These are phyloP conservation scores for Suillus subaureus DNA, from an alignment of 768 basidiomycete genomes.

Conservation along the genomic window DNA sequence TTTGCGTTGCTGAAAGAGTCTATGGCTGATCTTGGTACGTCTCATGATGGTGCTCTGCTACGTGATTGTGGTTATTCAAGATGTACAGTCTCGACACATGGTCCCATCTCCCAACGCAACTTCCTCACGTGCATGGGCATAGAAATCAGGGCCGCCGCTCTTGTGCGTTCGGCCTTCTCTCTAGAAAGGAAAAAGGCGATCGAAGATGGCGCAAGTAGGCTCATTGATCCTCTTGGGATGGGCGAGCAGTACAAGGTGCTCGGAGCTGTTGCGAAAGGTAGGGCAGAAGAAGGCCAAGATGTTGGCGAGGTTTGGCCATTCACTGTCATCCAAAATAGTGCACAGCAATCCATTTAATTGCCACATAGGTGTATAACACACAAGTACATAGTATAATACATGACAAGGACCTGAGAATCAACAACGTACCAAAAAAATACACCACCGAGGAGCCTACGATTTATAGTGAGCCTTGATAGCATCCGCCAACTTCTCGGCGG, in stretches of 20 bases:
- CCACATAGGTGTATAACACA: not conserved
- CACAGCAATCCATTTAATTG: not conserved
- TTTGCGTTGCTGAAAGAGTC: slow-evolving; percentile 88
- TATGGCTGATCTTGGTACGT: slow-evolving; percentile 62
- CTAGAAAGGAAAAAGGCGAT: slow-evolving; percentile 55
- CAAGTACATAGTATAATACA: not conserved
- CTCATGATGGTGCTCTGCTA: not conserved
- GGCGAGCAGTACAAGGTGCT: slow-evolving; percentile 85
- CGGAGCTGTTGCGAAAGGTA: slow-evolving; percentile 45
- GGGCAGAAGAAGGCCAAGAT: slow-evolving; percentile 10
- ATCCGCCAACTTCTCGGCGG: slow-evolving; percentile 39
- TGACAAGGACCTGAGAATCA: not conserved
- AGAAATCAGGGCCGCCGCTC: slow-evolving; percentile 58
- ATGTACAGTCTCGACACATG: not conserved
- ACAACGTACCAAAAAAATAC: not conserved
- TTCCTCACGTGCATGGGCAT: slow-evolving; percentile 87
- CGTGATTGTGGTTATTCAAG: slow-evolving; percentile 10
- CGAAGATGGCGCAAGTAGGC: slow-evolving; percentile 58
- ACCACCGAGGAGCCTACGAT: not conserved
- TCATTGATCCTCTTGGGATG: slow-evolving; percentile 86
- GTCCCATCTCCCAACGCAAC: not conserved
- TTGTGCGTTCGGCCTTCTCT: slow-evolving; percentile 53
- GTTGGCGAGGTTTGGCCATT: slow-evolving; percentile 34
- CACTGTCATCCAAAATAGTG: slow-evolving; percentile 7
- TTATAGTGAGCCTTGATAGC: slow-evolving; percentile 30